Conservation (phyloP, 2,329 filamentous ascomycete genomes). For the Aspergillus caelatus region DNA sequence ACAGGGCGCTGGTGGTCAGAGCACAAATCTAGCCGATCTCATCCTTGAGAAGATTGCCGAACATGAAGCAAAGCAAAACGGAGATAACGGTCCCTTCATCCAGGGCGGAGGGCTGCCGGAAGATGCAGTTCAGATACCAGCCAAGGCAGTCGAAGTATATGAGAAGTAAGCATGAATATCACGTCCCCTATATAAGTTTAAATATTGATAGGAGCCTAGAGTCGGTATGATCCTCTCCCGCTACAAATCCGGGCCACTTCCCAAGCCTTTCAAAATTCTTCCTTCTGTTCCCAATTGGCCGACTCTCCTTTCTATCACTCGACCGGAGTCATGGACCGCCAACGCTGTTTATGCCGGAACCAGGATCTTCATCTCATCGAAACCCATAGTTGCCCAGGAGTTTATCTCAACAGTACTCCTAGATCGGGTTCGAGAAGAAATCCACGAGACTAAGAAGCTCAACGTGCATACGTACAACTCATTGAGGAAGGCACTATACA, state of each 20-base stretch:
- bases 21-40: slow-evolving; percentile 85
- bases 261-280: slow-evolving; percentile 96
- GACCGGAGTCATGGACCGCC: slow-evolving; percentile 75
- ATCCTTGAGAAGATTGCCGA: slow-evolving; percentile 94
- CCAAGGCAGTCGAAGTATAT: slow-evolving; percentile 92
- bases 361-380: slow-evolving; percentile 85
- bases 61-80: slow-evolving; percentile 72
- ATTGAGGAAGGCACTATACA: slow-evolving; percentile 89
- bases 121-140: slow-evolving; percentile 82
- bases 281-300: slow-evolving; percentile 92
- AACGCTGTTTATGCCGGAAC: slow-evolving; percentile 88
- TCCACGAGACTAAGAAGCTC: slow-evolving; percentile 89
- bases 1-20: slow-evolving; percentile 52
- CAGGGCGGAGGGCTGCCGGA: slow-evolving; percentile 64
- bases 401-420: slow-evolving; percentile 88
- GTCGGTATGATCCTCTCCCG: slow-evolving; percentile 85
- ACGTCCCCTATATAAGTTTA: not conserved
- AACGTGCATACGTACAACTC: slow-evolving; percentile 95
- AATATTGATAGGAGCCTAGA: slow-evolving; percentile 47
- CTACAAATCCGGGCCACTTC: slow-evolving; percentile 94
- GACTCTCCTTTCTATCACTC: slow-evolving; percentile 80
- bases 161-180: slow-evolving; percentile 64
- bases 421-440: slow-evolving; percentile 89
- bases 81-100: slow-evolving; percentile 44
- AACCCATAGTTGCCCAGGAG: slow-evolving; percentile 75